Conservation (phyloP, 225 moss, liverwort and hornwort genomes). For the Straminergon stramineum region DNA sequence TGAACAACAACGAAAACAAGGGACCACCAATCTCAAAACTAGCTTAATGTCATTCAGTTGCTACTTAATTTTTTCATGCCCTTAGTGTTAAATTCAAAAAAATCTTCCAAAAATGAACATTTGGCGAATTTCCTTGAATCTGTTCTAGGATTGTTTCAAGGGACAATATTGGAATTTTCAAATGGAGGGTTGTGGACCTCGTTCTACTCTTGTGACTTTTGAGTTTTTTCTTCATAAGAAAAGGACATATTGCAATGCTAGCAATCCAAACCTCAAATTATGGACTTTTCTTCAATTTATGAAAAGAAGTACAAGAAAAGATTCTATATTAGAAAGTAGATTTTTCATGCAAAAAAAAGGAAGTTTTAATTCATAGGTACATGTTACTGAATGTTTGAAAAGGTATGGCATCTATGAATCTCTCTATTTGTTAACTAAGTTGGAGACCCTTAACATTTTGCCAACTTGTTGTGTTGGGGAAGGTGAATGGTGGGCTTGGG, state of each 20-base stretch:
- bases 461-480: accelerated
- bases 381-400: neutral
- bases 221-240: no score
- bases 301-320: neutral
- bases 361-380: no score
- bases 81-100: no score
- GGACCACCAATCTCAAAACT: no score
- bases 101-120: no score
- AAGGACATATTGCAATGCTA: accelerated
- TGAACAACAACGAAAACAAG: accelerated
- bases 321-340: neutral
- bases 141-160: neutral
- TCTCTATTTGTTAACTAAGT: neutral
- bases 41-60: no score
- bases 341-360: neutral
- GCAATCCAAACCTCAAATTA: neutral
- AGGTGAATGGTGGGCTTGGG: accelerated
- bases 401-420: neutral
- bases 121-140: no score
- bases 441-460: neutral
- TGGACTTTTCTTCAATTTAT: no score
- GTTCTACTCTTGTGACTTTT: accelerated
- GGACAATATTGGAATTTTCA: neutral
- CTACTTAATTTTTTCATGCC: no score
- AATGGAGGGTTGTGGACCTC: accelerated